phyloP scores from a whole-genome alignment of 768 basidiomycete genomes.

The Pleurotus platypus region DNA sequence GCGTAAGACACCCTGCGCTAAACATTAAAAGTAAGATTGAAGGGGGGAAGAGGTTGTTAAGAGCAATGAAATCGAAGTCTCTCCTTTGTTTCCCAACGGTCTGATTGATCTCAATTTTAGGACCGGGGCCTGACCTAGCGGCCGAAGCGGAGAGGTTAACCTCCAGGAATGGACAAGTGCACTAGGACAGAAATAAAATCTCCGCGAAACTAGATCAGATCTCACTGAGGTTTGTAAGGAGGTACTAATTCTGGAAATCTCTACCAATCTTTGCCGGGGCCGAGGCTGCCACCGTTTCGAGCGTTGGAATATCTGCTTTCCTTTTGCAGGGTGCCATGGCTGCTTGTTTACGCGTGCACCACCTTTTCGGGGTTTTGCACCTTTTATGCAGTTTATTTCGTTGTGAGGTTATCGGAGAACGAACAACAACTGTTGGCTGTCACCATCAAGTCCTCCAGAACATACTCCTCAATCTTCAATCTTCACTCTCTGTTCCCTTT shows the following conservation, averaged over 20 bases:
- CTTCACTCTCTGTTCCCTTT: background rate
- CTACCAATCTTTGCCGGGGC: slow-evolving; percentile 44
- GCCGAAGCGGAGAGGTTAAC: slow-evolving; percentile 20
- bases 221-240: slow-evolving; percentile 25
- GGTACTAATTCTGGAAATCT: slow-evolving; percentile 28
- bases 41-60: slow-evolving; percentile 1
- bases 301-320: slow-evolving; percentile 21
- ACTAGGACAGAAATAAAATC: slow-evolving; percentile 27
- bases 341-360: slow-evolving; percentile 44
- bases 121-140: slow-evolving; percentile 12
- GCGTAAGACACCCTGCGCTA: slow-evolving; percentile 1
- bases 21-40: slow-evolving; percentile 9
- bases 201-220: slow-evolving; percentile 34
- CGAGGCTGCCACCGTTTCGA: slow-evolving; percentile 25
- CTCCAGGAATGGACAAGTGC: slow-evolving; percentile 15
- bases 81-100: background rate
- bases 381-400: slow-evolving; percentile 12
- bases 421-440: background rate
- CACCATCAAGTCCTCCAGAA: slow-evolving; percentile 7
- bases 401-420: slow-evolving; percentile 8
- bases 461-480: background rate
- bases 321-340: slow-evolving; percentile 33
- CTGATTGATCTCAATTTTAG: background rate
- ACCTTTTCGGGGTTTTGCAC: slow-evolving; percentile 31
- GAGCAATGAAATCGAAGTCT: slow-evolving; percentile 2